Evolutionary conservation across 495 filamentous ascomycete genomes (phyloP).

Genomic region (Lasiosphaeria miniovina): DNA sequence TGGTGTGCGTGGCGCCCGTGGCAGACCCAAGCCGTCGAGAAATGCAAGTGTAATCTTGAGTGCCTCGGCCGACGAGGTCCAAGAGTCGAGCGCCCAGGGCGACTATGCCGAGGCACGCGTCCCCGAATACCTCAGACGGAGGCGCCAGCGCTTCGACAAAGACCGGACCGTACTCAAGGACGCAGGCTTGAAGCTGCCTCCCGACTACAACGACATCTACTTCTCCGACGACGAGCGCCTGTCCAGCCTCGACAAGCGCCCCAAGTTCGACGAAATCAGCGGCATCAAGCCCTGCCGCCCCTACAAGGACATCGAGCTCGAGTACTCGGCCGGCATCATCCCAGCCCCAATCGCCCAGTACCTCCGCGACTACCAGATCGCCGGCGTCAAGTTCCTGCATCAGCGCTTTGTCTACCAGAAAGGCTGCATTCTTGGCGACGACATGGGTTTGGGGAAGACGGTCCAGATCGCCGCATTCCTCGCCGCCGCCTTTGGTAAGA

Average conservation of each 20-base stretch:
- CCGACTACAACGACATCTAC: slow-evolving; percentile 73
- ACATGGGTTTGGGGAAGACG: slow-evolving; percentile 97
- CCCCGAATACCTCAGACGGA: slow-evolving; percentile 47
- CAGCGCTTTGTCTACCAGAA: slow-evolving; percentile 87
- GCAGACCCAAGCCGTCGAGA: background rate
- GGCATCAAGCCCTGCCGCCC: slow-evolving; percentile 57
- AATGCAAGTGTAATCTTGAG: slow-evolving; percentile 13
- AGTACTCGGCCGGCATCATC: slow-evolving; percentile 76
- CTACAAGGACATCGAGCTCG: slow-evolving; percentile 73
- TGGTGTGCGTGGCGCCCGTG: background rate
- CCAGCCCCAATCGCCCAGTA: slow-evolving; percentile 91
- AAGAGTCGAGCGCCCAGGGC: slow-evolving; percentile 22
- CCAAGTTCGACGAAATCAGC: slow-evolving; percentile 57
- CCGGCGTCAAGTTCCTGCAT: slow-evolving; percentile 84
- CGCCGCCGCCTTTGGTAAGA: slow-evolving; percentile 91
- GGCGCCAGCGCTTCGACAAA: slow-evolving; percentile 58
- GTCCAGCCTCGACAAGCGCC: slow-evolving; percentile 61
- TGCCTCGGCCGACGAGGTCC: slow-evolving; percentile 9
- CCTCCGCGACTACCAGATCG: slow-evolving; percentile 85
- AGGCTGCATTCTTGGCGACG: slow-evolving; percentile 87
- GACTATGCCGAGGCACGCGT: slow-evolving; percentile 33
- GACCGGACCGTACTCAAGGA: slow-evolving; percentile 57
- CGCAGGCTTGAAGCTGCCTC: slow-evolving; percentile 72
- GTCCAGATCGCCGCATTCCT: slow-evolving; percentile 96
- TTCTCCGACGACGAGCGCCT: slow-evolving; percentile 83